Conservation (phyloP, 768 basidiomycete genomes). For the Phlebiopsis flavidoalba region DNA sequence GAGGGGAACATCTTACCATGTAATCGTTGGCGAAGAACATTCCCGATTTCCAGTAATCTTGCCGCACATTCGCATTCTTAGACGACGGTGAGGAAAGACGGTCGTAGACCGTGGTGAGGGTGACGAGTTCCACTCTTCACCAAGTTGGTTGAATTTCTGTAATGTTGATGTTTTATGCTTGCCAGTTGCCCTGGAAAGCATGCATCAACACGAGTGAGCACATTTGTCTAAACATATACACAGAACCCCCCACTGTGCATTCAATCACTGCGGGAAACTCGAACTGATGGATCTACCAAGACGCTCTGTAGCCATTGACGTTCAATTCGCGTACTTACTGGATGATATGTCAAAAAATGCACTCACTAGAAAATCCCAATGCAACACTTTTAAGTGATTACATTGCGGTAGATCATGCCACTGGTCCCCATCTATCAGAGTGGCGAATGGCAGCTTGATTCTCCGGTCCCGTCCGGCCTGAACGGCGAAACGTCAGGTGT, state of each 20-base stretch:
- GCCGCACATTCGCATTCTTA: constrained; percentile 50
- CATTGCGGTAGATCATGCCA: constrained; percentile 73
- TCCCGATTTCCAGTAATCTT: constrained; percentile 48
- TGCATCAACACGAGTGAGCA: neutral
- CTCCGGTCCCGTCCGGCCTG: constrained; percentile 30
- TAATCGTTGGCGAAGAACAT: constrained; percentile 69
- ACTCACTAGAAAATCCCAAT: constrained; percentile 75
- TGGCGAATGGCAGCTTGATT: constrained; percentile 46
- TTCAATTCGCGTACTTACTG: neutral
- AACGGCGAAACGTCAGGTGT: constrained; percentile 55
- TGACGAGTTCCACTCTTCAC: constrained; percentile 45
- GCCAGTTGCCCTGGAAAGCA: constrained; percentile 41
- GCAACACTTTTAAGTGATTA: constrained; percentile 47
- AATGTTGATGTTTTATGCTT: constrained; percentile 55
- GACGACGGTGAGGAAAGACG: constrained; percentile 29
- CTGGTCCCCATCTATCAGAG: constrained; percentile 49
- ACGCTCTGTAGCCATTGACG: constrained; percentile 39
- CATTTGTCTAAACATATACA: neutral
- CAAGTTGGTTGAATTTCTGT: constrained; percentile 45
- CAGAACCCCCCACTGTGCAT: constrained; percentile 30
- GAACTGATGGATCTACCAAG: constrained; percentile 63
- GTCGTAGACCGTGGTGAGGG: constrained; percentile 34
- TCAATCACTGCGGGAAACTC: constrained; percentile 56
- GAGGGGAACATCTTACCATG: constrained; percentile 41
- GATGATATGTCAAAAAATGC: neutral